These are phyloP conservation scores for Phellopilus nigrolimitatus DNA, from an alignment of 1,284 basidiomycete genomes.

Conservation along the genomic window DNA sequence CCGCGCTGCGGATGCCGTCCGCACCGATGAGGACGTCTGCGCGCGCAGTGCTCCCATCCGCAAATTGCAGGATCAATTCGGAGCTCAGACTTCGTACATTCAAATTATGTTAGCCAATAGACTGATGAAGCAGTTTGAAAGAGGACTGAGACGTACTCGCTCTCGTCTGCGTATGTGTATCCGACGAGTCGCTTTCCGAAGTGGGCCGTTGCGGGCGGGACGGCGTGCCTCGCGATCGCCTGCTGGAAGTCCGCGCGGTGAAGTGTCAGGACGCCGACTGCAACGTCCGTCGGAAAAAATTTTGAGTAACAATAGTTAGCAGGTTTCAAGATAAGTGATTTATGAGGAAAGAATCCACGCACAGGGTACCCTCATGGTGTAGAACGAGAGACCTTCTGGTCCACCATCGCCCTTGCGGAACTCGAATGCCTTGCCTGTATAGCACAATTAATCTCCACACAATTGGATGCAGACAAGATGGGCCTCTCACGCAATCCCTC, in stretches of 20 bases:
- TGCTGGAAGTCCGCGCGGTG: constrained; percentile 20
- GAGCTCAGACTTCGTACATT: background rate
- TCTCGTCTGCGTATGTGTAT: constrained; percentile 10
- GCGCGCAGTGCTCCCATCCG: constrained; percentile 19
- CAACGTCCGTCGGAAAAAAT: background rate
- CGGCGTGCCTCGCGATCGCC: constrained; percentile 8
- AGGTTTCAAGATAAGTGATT: background rate
- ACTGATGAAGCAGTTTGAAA: background rate
- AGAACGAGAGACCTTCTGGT: constrained; percentile 8
- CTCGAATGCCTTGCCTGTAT: constrained; percentile 15
- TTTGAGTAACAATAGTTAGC: background rate
- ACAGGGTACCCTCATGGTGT: constrained; percentile 18
- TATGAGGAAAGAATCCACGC: background rate
- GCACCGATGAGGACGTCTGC: constrained; percentile 21
- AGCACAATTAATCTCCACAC: background rate
- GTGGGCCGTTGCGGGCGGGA: constrained; percentile 4
- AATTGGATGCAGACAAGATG: constrained; percentile 20
- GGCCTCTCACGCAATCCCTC: constrained; percentile 24
- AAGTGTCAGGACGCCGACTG: constrained; percentile 17
- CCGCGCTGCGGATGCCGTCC: constrained; percentile 21
- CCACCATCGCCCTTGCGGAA: constrained; percentile 12
- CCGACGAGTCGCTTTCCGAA: constrained; percentile 14
- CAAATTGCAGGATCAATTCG: constrained; percentile 16
- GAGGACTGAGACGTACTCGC: constrained; percentile 8
- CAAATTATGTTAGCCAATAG: background rate